Conservation (phyloP, 768 basidiomycete species). For the Suillus subluteus region DNA sequence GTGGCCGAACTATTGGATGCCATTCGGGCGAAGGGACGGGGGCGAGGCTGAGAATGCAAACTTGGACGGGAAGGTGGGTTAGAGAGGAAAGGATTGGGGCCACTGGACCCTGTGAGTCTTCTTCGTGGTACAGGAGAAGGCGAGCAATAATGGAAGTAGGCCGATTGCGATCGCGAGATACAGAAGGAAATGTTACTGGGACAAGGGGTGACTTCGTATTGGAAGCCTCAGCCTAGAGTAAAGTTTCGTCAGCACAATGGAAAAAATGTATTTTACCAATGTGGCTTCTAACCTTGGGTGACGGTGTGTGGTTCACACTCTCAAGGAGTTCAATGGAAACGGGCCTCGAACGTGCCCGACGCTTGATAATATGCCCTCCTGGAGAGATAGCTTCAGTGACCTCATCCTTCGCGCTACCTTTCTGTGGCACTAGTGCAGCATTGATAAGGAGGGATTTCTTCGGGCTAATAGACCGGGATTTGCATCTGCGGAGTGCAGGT, state of each 20-base stretch:
- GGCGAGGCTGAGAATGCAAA: constrained; percentile 30
- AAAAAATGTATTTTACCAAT: not conserved
- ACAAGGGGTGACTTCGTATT: constrained; percentile 20
- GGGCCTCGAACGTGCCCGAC: constrained; percentile 74
- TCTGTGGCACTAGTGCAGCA: constrained; percentile 31
- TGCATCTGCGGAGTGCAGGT: constrained; percentile 29
- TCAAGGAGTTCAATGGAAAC: constrained; percentile 68
- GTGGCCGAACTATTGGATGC: constrained; percentile 60
- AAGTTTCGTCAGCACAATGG: not conserved
- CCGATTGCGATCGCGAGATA: constrained; percentile 41
- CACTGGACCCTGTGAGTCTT: constrained; percentile 47
- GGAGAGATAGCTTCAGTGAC: constrained; percentile 74
- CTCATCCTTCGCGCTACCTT: constrained; percentile 53
- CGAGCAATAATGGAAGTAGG: constrained; percentile 50
- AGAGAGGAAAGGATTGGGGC: constrained; percentile 34
- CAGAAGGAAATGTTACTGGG: constrained; percentile 42
- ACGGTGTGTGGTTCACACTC: constrained; percentile 47
- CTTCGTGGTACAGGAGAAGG: constrained; percentile 60
- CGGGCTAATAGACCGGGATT: constrained; percentile 33
- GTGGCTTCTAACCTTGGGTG: constrained; percentile 34
- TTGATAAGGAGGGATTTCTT: constrained; percentile 28
- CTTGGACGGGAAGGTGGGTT: not conserved
- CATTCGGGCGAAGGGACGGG: constrained; percentile 49
- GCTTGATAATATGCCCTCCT: constrained; percentile 75
- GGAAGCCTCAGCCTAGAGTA: constrained; percentile 2